Evolutionary conservation across 345 rosid species (phyloP).

Genomic region (Rhizophora mangle): DNA sequence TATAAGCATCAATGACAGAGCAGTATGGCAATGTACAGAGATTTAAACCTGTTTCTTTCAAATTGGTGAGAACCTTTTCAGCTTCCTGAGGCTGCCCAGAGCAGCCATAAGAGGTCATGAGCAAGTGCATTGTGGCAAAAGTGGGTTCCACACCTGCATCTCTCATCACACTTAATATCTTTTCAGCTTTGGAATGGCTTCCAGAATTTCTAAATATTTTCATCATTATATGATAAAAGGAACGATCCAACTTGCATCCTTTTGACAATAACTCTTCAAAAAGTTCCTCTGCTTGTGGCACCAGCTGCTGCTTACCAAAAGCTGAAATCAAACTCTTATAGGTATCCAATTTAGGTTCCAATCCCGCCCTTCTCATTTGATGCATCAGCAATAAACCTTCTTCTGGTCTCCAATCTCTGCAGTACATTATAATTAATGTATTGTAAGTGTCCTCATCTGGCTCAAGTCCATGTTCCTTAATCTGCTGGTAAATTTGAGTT

Average conservation of each 20-base stretch:
- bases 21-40: slow-evolving; percentile 74
- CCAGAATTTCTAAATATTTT: slow-evolving; percentile 77
- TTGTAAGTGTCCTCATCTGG: slow-evolving; percentile 89
- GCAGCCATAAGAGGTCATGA: slow-evolving; percentile 87
- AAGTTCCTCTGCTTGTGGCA: slow-evolving; percentile 73
- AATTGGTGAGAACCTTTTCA: slow-evolving; percentile 66
- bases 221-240: slow-evolving; percentile 89
- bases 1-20: slow-evolving; percentile 88
- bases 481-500: slow-evolving; percentile 62
- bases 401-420: slow-evolving; percentile 82
- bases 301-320: slow-evolving; percentile 64
- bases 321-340: slow-evolving; percentile 94
- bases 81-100: slow-evolving; percentile 87
- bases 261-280: slow-evolving; percentile 62
- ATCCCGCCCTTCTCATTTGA: slow-evolving; percentile 65
- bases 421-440: slow-evolving; percentile 77
- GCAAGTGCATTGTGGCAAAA: slow-evolving; percentile 90
- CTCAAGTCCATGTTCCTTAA: slow-evolving; percentile 59
- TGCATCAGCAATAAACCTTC: slow-evolving; percentile 74
- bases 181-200: slow-evolving; percentile 69
- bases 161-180: slow-evolving; percentile 63
- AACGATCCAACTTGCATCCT: slow-evolving; percentile 77
- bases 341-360: slow-evolving; percentile 80
- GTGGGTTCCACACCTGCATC: slow-evolving; percentile 76
- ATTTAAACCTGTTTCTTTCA: slow-evolving; percentile 60